Evolutionary conservation across 345 rosid genomes (phyloP).

Genomic region (Aegle marmelos): DNA sequence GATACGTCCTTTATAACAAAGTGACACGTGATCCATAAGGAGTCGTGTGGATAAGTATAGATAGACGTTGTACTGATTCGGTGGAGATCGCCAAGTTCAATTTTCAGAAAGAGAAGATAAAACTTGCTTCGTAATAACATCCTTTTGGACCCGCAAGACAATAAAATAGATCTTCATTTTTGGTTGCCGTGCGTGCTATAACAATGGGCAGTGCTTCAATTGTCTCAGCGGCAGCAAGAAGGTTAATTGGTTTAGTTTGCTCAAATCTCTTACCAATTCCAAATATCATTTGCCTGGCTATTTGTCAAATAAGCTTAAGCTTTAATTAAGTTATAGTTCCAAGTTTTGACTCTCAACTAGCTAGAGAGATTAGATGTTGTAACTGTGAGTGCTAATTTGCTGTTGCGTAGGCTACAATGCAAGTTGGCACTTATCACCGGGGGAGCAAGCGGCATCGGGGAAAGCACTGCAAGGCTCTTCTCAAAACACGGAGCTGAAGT

Average conservation of each 20-base stretch:
- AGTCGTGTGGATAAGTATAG: too few species aligned
- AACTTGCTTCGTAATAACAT: too few species aligned
- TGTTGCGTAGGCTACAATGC: conserved; percentile 10
- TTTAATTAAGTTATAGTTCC: too few species aligned
- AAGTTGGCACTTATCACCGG: conserved; percentile 21
- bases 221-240: neutral
- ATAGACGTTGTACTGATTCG: too few species aligned
- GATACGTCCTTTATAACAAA: too few species aligned
- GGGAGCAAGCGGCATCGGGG: conserved; percentile 25
- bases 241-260: neutral
- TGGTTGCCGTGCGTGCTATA: neutral
- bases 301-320: neutral
- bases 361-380: neutral
- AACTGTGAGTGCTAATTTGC: neutral
- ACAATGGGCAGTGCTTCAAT: neutral
- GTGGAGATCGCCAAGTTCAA: too few species aligned
- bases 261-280: neutral
- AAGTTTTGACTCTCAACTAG: too few species aligned
- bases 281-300: too few species aligned
- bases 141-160: too few species aligned
- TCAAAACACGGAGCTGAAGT: conserved; percentile 19
- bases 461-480: conserved; percentile 16
- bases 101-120: too few species aligned
- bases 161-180: neutral
- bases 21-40: too few species aligned